A percentile compares a stretch with the other conserved stretches of the same genome.
These are phyloP conservation scores for Ilex aquifolium DNA, from an alignment of 257 asterid genomes.

Conservation along the genomic window DNA sequence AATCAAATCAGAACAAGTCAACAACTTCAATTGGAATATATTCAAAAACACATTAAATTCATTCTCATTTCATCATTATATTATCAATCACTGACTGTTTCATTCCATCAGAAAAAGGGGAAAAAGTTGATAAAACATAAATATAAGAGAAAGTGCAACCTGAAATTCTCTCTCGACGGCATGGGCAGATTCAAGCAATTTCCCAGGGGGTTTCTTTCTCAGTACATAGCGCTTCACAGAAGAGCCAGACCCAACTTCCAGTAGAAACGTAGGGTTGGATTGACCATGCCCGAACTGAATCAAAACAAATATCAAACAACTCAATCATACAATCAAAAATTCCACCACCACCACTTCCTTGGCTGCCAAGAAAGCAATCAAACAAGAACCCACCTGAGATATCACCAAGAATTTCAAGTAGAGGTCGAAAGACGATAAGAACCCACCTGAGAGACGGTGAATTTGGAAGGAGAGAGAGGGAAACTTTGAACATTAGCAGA, in stretches of 20 bases:
- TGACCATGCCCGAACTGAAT: conserved; percentile 95
- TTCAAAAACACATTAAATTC: too few relatives aligned
- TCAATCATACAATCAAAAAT: background rate
- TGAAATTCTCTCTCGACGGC: conserved; percentile 93
- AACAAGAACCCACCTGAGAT: too few relatives aligned
- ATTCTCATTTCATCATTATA: too few relatives aligned
- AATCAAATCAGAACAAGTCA: conserved; percentile 1
- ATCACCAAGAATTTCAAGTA: too few relatives aligned
- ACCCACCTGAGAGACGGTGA: background rate
- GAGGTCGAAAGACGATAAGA: too few relatives aligned
- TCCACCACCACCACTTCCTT: too few relatives aligned
- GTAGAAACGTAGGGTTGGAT: conserved; percentile 85
- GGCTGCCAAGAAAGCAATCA: too few relatives aligned
- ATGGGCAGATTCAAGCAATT: conserved; percentile 84
- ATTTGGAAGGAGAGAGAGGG: background rate
- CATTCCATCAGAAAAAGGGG: too few relatives aligned
- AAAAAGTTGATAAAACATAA: background rate
- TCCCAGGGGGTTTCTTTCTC: conserved; percentile 90
- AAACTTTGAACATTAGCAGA: background rate
- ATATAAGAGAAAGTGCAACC: conserved; percentile 33
- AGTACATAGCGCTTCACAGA: conserved; percentile 59
- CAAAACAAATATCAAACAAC: background rate
- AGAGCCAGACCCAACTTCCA: conserved; percentile 64
- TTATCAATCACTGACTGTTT: too few relatives aligned
- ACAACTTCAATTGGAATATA: too few relatives aligned